Evolutionary conservation across 495 filamentous ascomycete genomes (phyloP).

Genomic region (Aspergillus steynii): DNA sequence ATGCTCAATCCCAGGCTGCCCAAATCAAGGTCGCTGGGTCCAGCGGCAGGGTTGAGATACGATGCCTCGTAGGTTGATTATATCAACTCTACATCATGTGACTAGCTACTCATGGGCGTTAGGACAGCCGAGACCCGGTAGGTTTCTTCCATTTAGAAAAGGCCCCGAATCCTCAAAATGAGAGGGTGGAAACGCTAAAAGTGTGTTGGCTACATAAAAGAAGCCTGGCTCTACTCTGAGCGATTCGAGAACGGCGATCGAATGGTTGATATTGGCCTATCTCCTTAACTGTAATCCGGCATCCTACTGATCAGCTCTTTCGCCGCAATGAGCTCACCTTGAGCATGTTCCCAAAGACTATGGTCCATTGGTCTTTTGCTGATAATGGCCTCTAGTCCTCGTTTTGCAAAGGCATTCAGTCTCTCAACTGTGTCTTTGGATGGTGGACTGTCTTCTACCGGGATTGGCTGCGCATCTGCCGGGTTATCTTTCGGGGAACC

Average conservation of each 20-base stretch:
- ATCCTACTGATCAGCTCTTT: slow-evolving; percentile 63
- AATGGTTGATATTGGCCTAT: slow-evolving; percentile 29
- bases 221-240: background rate
- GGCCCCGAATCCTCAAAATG: too few species aligned
- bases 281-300: slow-evolving; percentile 59
- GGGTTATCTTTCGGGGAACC: slow-evolving; percentile 9
- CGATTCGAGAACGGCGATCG: slow-evolving; percentile 1
- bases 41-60: too few species aligned
- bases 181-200: too few species aligned
- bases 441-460: slow-evolving; percentile 18
- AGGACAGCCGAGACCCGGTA: too few species aligned
- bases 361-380: slow-evolving; percentile 53
- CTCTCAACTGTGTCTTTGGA: slow-evolving; percentile 56
- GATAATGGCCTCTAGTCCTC: slow-evolving; percentile 75
- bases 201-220: background rate
- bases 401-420: slow-evolving; percentile 71
- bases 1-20: too few species aligned
- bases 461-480: slow-evolving; percentile 5
- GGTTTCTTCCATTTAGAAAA: too few species aligned
- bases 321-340: slow-evolving; percentile 75
- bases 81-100: too few species aligned
- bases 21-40: too few species aligned
- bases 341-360: slow-evolving; percentile 68
- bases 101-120: too few species aligned
- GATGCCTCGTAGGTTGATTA: too few species aligned